Evolutionary conservation across 2,329 filamentous ascomycete species (phyloP), one percentile per base, ranked within the genome.

Genomic region (Ceratocystiopsis sp.): DNA sequence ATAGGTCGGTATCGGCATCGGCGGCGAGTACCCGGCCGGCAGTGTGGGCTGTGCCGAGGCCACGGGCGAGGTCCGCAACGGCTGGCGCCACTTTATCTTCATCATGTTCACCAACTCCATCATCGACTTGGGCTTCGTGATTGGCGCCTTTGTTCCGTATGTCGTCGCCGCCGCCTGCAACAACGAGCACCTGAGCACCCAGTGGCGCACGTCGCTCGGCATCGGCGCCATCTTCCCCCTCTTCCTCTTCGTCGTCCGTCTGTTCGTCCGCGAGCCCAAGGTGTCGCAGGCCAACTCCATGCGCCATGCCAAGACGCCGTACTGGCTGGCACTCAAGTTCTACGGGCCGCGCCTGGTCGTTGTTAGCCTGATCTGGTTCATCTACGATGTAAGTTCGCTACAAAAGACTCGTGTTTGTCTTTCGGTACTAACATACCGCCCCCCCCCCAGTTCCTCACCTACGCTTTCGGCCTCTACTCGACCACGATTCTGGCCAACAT

Each of bases 1-100:
- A 9, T 38, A 55, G 51, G 69, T 78, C 37, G 74, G 80, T 19
- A 75, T 84, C 48, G 81, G 84, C n/a, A 89, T 93, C 42, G 84
- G 81, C 61, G 69, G 69, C 61, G 82, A 89, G 59, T 87, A 86
- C 53, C 83, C 83, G 1, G 82, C 83, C 37, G 87, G 87, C 4
- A 84, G 76, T 46, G 87, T 95, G 1, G 83, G 80, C 2, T 82
- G 77, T 42, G 84, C 86, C 3, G 87, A 95, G 60, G 80, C 80
- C 5, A 87, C 80, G 0, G 83, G 84, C 18, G 84, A 93, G 56
- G 66, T 95, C 46, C 84, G 85, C 58, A 59, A 63, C 15, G 87
- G 87, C 12, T 80, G 80, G 15, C 70, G 87, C n/a, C 89, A 95
- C 56, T 70, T 81, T 35, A 93, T 85, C 84, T 95, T 87, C 56